These are phyloP conservation scores for Penicillium odoratum DNA, from an alignment of 495 filamentous ascomycete genomes.

Conservation along the genomic window DNA sequence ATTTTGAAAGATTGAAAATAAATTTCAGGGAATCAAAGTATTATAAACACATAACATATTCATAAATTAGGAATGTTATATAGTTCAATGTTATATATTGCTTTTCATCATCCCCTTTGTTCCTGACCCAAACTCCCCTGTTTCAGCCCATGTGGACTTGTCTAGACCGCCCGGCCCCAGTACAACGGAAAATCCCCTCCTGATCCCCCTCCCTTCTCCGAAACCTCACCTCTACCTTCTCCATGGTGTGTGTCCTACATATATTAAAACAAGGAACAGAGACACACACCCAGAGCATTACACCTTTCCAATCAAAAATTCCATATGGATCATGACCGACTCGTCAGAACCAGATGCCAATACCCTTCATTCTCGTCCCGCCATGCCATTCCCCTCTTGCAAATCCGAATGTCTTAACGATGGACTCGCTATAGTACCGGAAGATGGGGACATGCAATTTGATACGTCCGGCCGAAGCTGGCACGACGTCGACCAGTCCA, in stretches of 20 bases:
- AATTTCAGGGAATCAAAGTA: too few relatives aligned
- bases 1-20: background rate
- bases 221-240: background rate
- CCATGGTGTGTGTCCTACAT: constrained; percentile 33
- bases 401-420: constrained; percentile 48
- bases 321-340: constrained; percentile 41
- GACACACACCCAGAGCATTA: constrained; percentile 2
- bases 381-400: constrained; percentile 38
- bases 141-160: constrained; percentile 22
- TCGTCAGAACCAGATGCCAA: constrained; percentile 40
- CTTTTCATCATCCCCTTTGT: background rate
- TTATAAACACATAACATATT: too few relatives aligned
- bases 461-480: constrained; percentile 44
- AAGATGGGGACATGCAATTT: constrained; percentile 53
- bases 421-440: constrained; percentile 36
- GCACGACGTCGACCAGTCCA: constrained; percentile 55
- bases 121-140: constrained; percentile 22
- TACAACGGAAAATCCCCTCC: constrained; percentile 31
- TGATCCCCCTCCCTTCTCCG: constrained; percentile 10
- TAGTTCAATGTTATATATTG: too few relatives aligned
- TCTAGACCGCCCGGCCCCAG: constrained; percentile 34
- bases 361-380: constrained; percentile 27
- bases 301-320: constrained; percentile 1
- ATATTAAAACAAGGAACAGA: background rate
- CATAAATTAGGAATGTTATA: too few relatives aligned